phyloP scores from a whole-genome alignment of 2,329 filamentous ascomycete genomes.

The Microdochium paspali region DNA sequence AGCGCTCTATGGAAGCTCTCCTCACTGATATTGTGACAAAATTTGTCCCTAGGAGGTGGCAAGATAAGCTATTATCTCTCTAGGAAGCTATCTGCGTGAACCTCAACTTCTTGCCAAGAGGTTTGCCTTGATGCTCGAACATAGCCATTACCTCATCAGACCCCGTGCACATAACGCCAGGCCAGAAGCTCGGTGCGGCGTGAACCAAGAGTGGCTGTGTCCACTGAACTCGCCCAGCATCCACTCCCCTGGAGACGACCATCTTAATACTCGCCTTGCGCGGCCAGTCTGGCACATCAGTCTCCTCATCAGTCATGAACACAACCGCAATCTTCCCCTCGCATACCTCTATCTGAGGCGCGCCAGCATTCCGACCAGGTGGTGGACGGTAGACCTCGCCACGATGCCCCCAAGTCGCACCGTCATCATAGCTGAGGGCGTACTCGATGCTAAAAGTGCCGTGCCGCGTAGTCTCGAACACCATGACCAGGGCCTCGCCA shows the following conservation, averaged over 20 bases:
- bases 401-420: slow-evolving; percentile 26
- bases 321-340: slow-evolving; percentile 29
- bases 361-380: slow-evolving; percentile 28
- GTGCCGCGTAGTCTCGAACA: slow-evolving; percentile 33
- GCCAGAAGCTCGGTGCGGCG: slow-evolving; percentile 24
- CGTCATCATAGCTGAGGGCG: slow-evolving; percentile 32
- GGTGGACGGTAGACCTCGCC: slow-evolving; percentile 29
- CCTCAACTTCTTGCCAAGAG: slow-evolving; percentile 11
- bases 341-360: slow-evolving; percentile 33
- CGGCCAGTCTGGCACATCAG: slow-evolving; percentile 24
- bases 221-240: slow-evolving; percentile 23
- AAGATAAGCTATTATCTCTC: too few relatives aligned
- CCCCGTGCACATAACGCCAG: slow-evolving; percentile 21
- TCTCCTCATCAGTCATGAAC: slow-evolving; percentile 37
- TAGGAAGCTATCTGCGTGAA: not conserved
- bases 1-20: too few relatives aligned
- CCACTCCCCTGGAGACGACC: slow-evolving; percentile 23
- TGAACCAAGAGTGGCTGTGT: slow-evolving; percentile 19
- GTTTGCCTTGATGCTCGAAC: slow-evolving; percentile 17
- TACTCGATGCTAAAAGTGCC: slow-evolving; percentile 32
- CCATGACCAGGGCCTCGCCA: slow-evolving; percentile 28
- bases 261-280: slow-evolving; percentile 28
- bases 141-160: slow-evolving; percentile 18
- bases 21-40: too few relatives aligned
- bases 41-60: too few relatives aligned